Conservation (phyloP, 352 stramenopile genomes). For the Phytopythium kandeliae region DNA sequence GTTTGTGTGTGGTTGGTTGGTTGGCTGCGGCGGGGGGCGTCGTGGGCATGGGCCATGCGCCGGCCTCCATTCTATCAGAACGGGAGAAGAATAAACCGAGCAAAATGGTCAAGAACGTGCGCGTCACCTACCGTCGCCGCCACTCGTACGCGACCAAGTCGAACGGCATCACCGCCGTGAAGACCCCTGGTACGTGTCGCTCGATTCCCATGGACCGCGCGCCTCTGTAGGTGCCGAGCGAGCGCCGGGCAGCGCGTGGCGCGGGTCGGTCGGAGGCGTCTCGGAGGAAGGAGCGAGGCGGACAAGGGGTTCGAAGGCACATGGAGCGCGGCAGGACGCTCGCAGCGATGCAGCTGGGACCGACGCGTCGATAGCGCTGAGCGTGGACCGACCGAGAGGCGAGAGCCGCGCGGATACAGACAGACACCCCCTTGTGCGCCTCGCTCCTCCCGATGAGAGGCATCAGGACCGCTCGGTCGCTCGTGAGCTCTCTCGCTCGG, state of each 20-base stretch:
- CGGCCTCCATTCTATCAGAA: constrained; percentile 53
- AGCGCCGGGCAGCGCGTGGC: too few relatives aligned
- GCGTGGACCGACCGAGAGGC: too few relatives aligned
- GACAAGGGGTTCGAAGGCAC: neutral
- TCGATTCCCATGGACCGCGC: neutral
- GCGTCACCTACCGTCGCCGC: constrained; percentile 93
- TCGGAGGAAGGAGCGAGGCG: neutral
- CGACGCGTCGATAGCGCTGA: too few relatives aligned
- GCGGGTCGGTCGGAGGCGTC: too few relatives aligned
- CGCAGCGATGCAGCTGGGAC: neutral
- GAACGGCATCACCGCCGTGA: constrained; percentile 92
- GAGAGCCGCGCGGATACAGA: too few relatives aligned
- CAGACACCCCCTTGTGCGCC: too few relatives aligned
- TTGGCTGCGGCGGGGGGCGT: constrained; percentile 10
- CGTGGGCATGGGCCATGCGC: constrained; percentile 8
- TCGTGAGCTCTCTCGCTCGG: neutral
- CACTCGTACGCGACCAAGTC: constrained; percentile 97
- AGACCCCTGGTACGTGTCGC: constrained; percentile 91
- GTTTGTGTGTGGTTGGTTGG: too few relatives aligned
- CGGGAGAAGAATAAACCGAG: constrained; percentile 64
- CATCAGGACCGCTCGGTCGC: neutral
- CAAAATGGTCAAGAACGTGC: constrained; percentile 92
- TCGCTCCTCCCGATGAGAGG: too few relatives aligned
- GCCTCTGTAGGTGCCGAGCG: neutral
- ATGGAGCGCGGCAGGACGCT: neutral